These are phyloP conservation scores for Mentha longifolia DNA, from an alignment of 257 asterid genomes.

Conservation along the genomic window DNA sequence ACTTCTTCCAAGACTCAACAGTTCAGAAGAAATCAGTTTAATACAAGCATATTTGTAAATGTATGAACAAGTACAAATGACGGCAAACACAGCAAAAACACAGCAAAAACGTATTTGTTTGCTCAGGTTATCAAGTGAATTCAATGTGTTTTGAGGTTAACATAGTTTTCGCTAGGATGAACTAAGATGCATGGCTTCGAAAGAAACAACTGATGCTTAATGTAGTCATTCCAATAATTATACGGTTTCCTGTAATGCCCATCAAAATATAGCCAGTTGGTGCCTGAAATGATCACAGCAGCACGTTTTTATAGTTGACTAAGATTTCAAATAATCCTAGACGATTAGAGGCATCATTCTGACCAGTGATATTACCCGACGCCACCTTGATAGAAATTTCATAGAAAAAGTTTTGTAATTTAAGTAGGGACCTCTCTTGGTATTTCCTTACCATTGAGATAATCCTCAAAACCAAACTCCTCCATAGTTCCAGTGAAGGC, in stretches of 20 bases:
- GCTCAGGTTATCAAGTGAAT: too few relatives aligned
- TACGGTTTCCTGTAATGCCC: not conserved
- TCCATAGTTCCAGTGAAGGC: slow-evolving; percentile 78
- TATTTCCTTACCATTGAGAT: slow-evolving; percentile 67
- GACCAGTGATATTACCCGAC: not conserved
- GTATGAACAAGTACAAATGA: not conserved
- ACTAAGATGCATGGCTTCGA: not conserved
- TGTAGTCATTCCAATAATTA: not conserved
- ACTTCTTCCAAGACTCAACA: not conserved
- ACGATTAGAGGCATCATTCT: not conserved
- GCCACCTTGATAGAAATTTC: slow-evolving; percentile 4
- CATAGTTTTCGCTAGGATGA: not conserved
- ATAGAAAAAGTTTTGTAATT: not conserved
- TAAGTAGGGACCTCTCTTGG: not conserved
- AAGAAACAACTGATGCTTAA: not conserved
- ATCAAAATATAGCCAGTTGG: slow-evolving; percentile 4
- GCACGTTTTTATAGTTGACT: slow-evolving; percentile 1
- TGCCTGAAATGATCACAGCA: not conserved
- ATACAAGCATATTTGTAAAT: not conserved
- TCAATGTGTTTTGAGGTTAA: too few relatives aligned
- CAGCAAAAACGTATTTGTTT: too few relatives aligned
- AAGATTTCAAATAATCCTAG: slow-evolving; percentile 10
- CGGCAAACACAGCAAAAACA: not conserved
- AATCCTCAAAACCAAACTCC: slow-evolving; percentile 78
- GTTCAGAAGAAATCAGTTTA: not conserved